A percentile compares a stretch with the other conserved stretches of the same genome.
These are phyloP conservation scores for Annulohypoxylon bovei DNA, from an alignment of 495 filamentous ascomycete species.

Conservation along the genomic window DNA sequence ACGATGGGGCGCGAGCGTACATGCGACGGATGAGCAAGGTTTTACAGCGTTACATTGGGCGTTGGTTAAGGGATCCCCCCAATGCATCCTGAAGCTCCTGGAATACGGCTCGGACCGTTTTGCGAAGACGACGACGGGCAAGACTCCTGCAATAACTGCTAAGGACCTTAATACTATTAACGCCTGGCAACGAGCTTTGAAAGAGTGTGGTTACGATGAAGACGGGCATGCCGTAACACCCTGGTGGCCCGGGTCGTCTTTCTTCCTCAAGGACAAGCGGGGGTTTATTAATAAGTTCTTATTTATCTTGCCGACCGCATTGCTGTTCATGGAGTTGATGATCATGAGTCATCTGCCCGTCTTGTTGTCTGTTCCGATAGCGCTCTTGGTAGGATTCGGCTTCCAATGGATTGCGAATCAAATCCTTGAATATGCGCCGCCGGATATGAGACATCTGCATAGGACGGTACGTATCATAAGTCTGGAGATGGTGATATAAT, in stretches of 20 bases:
- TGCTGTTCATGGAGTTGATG: constrained; percentile 73
- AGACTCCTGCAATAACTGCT: constrained; percentile 84
- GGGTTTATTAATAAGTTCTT: constrained; percentile 84
- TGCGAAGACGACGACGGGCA: constrained; percentile 84
- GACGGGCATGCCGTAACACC: constrained; percentile 75
- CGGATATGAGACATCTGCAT: constrained; percentile 86
- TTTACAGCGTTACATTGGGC: constrained; percentile 97
- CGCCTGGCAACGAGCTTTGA: constrained; percentile 84
- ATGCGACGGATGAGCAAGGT: constrained; percentile 87
- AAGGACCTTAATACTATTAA: constrained; percentile 86
- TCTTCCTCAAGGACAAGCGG: constrained; percentile 75
- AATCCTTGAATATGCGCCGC: constrained; percentile 78
- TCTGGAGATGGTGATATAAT: background rate
- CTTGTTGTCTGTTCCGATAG: constrained; percentile 77
- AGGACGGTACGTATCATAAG: constrained; percentile 72
- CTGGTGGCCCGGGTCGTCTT: constrained; percentile 64
- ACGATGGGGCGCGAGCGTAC: constrained; percentile 94
- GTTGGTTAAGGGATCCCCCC: constrained; percentile 86
- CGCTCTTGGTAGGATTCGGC: constrained; percentile 69
- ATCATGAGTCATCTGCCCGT: constrained; percentile 79
- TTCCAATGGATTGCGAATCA: constrained; percentile 84
- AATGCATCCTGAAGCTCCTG: constrained; percentile 88
- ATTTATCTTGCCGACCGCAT: constrained; percentile 86
- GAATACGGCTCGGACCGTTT: constrained; percentile 96
- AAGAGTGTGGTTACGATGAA: constrained; percentile 83